Conservation (phyloP, 1,284 basidiomycete species). For the Heterobasidion parviporum region DNA sequence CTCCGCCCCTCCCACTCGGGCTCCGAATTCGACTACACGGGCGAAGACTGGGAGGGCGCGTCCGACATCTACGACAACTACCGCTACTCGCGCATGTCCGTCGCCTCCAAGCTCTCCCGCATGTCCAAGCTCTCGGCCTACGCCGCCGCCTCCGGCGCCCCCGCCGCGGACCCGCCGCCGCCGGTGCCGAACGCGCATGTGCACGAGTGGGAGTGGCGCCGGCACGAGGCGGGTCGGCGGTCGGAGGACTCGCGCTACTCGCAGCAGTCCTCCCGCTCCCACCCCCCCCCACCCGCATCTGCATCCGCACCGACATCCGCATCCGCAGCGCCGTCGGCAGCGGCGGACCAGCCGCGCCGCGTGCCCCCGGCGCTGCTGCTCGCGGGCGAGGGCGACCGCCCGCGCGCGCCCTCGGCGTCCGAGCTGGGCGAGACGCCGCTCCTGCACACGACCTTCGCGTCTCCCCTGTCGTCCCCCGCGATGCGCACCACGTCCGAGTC, state of each 20-base stretch:
- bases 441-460: neutral
- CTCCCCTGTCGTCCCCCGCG: conserved; percentile 29
- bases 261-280: neutral
- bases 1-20: neutral
- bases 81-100: conserved; percentile 58
- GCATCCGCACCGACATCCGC: neutral
- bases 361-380: neutral
- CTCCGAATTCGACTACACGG: conserved; percentile 10
- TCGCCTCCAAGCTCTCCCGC: conserved; percentile 31
- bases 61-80: conserved; percentile 70
- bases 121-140: conserved; percentile 23
- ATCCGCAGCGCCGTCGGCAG: neutral
- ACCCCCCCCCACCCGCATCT: neutral
- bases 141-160: conserved; percentile 17
- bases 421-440: neutral
- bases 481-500: conserved; percentile 18
- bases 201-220: no score
- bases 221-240: conserved; percentile 1
- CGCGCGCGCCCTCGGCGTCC: neutral
- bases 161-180: conserved; percentile 14
- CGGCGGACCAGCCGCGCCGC: neutral
- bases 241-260: conserved; percentile 9
- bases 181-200: conserved; percentile 20
- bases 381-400: neutral
- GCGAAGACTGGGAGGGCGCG: conserved; percentile 54